Evolutionary conservation across 1,139 yeast genomes (phyloP).

Genomic region (Arxiozyma telluris): DNA sequence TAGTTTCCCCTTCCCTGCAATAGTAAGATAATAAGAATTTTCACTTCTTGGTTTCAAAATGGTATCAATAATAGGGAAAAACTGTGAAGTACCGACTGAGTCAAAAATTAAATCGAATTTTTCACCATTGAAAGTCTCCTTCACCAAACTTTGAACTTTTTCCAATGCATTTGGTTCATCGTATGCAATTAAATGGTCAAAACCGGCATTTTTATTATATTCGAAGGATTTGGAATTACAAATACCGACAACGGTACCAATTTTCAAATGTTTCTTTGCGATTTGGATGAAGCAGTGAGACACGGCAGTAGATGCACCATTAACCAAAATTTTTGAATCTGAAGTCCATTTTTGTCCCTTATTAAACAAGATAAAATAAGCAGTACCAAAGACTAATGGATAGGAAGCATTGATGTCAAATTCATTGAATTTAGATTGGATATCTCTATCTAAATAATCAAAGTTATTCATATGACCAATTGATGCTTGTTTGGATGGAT

Average conservation of each 20-base stretch:
- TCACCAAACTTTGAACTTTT: conserved; percentile 30
- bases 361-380: conserved; percentile 15
- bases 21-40: conserved; percentile 40
- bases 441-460: neutral
- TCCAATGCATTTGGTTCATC: conserved; percentile 29
- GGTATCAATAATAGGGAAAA: conserved; percentile 31
- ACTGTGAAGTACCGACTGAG: conserved; percentile 38
- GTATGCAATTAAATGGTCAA: conserved; percentile 45
- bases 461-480: conserved; percentile 10
- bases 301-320: conserved; percentile 30
- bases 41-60: conserved; percentile 36
- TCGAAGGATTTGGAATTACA: conserved; percentile 38
- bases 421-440: conserved; percentile 8
- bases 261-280: conserved; percentile 23
- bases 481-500: conserved; percentile 17
- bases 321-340: conserved; percentile 22
- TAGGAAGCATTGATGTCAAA: conserved; percentile 21
- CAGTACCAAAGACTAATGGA: conserved; percentile 28
- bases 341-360: conserved; percentile 13
- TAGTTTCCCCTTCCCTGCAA: conserved; percentile 41
- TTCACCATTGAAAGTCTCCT: conserved; percentile 28
- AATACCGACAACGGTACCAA: conserved; percentile 34
- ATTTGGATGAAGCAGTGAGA: conserved; percentile 23
- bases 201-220: conserved; percentile 42
- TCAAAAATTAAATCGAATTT: conserved; percentile 42